A percentile compares a stretch with the other conserved stretches of the same genome.
phyloP scores from a whole-genome alignment of 139 green algal genomes.

The Chlamydomonas sphaeroides region DNA sequence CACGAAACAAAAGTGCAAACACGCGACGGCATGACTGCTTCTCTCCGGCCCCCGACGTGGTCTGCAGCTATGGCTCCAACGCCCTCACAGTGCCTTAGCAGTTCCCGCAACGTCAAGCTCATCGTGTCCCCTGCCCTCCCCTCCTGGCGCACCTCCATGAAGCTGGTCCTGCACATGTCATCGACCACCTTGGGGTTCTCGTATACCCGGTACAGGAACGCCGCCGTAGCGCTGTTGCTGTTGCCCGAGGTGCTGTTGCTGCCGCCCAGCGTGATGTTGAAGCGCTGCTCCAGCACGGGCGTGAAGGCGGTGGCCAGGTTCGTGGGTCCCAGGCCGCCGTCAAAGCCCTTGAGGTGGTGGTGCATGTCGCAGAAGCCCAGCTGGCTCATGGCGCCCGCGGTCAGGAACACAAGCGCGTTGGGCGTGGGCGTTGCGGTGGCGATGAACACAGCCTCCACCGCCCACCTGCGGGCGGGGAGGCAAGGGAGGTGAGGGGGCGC shows the following conservation, averaged over 20 bases:
- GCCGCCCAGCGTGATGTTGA: constrained; percentile 9
- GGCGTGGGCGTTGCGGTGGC: constrained; percentile 5
- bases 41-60: too few species aligned
- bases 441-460: constrained; percentile 28
- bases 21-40: too few species aligned
- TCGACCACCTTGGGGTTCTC: neutral
- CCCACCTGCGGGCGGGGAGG: too few species aligned
- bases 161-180: neutral
- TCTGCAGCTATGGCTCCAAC: too few species aligned
- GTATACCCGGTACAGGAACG: constrained; percentile 30
- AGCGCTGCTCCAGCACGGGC: neutral
- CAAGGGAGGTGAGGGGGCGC: too few species aligned
- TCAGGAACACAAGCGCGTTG: constrained; percentile 15
- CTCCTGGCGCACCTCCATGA: neutral
- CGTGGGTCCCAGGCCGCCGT: constrained; percentile 7
- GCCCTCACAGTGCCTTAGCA: too few species aligned
- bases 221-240: neutral
- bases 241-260: neutral
- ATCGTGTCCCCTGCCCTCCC: too few species aligned
- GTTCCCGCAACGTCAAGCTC: too few species aligned
- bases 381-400: constrained; percentile 14
- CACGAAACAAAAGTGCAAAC: too few species aligned
- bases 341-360: neutral
- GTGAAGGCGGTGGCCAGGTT: neutral
- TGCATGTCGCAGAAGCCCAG: constrained; percentile 44